Percentiles rank a stretch among this genome's conserved stretches.
phyloP scores from a whole-genome alignment of 2,329 filamentous ascomycete genomes.

The Trichothecium sympodiale region DNA sequence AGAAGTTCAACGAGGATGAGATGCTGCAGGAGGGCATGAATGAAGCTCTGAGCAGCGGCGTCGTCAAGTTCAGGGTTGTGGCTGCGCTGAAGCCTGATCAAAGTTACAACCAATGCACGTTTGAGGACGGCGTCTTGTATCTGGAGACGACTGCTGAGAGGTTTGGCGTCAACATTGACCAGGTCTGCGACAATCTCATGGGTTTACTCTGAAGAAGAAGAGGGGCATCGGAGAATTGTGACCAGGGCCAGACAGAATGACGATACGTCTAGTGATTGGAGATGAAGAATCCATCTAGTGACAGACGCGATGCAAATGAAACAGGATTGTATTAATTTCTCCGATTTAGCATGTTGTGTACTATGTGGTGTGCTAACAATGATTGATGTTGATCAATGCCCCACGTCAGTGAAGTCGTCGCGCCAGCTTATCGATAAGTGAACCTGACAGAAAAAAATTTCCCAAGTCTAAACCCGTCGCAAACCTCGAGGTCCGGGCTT shows the following conservation, averaged over 20 bases:
- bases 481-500: not conserved
- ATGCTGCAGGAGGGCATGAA: constrained; percentile 36
- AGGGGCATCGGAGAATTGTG: too few relatives aligned
- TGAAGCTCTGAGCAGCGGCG: constrained; percentile 30
- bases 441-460: constrained; percentile 4
- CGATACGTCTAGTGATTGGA: too few relatives aligned
- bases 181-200: too few relatives aligned
- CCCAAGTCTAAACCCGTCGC: constrained; percentile 1
- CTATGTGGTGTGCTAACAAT: too few relatives aligned
- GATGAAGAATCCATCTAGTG: too few relatives aligned
- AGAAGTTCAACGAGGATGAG: constrained; percentile 37
- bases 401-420: too few relatives aligned
- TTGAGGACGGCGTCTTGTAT: constrained; percentile 38
- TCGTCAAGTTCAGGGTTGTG: constrained; percentile 34
- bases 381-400: too few relatives aligned
- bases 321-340: too few relatives aligned
- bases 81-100: constrained; percentile 26
- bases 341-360: too few relatives aligned
- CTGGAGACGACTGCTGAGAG: constrained; percentile 25
- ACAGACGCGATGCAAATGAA: too few relatives aligned
- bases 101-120: constrained; percentile 31
- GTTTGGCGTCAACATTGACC: constrained; percentile 24
- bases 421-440: constrained; percentile 2
- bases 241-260: too few relatives aligned
- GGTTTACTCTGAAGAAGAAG: too few relatives aligned